phyloP scores from a whole-genome alignment of 176 grass and related monocot species.

The Bolboschoenus planiculmis region DNA sequence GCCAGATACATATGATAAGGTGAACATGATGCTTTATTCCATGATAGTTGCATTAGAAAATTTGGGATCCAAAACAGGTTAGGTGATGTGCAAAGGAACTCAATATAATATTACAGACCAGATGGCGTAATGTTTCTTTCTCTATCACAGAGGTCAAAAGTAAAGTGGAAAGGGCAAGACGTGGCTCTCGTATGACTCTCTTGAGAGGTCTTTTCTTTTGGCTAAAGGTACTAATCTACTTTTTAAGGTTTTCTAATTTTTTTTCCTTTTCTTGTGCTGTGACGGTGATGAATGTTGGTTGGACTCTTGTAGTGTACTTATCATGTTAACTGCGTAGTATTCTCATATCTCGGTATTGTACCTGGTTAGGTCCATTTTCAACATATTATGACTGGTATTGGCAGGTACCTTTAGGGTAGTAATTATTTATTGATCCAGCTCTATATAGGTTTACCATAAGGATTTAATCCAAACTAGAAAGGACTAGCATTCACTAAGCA shows the following conservation, averaged over 20 bases:
- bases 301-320: background rate
- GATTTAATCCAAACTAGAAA: background rate
- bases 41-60: too few relatives aligned
- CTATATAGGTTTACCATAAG: background rate
- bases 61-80: too few relatives aligned
- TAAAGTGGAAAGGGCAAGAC: constrained; percentile 24
- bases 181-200: constrained; percentile 37
- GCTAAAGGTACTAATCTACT: constrained; percentile 46
- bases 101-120: background rate
- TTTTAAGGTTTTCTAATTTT: background rate
- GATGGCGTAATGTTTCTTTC: constrained; percentile 21
- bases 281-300: background rate
- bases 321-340: background rate
- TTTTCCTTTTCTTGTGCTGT: background rate
- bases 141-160: constrained; percentile 36
- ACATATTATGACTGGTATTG: background rate
- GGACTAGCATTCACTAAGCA: background rate
- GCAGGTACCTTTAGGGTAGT: background rate
- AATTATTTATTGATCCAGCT: background rate
- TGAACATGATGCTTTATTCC: background rate
- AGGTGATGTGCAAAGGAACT: background rate
- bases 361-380: background rate
- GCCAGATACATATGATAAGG: background rate
- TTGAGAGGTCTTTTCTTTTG: constrained; percentile 77
- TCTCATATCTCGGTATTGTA: background rate